A percentile compares a stretch with the other conserved stretches of the same genome.
These are phyloP conservation scores for Nidularia sp. DNA, from an alignment of 768 basidiomycete genomes.

Conservation along the genomic window DNA sequence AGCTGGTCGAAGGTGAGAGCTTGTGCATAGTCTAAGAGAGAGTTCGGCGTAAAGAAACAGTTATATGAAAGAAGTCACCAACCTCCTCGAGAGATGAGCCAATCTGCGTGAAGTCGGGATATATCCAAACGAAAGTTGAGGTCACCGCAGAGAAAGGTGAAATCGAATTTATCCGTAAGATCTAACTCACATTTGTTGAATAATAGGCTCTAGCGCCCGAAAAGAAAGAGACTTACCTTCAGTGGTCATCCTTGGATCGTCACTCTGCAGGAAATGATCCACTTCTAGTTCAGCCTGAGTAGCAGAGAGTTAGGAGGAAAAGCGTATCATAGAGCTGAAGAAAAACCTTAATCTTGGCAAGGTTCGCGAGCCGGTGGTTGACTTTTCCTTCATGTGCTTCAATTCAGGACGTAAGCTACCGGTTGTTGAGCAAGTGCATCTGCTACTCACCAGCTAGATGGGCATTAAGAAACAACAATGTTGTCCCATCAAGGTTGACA, in stretches of 20 bases:
- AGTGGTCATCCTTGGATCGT: constrained; percentile 62
- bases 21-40: constrained; percentile 64
- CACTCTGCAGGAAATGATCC: constrained; percentile 66
- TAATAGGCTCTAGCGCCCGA: no score
- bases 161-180: constrained; percentile 85
- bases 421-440: neutral
- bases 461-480: constrained; percentile 86
- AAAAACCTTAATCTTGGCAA: constrained; percentile 84
- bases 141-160: constrained; percentile 86
- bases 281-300: constrained; percentile 68
- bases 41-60: neutral
- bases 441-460: constrained; percentile 71
- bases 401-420: neutral
- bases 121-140: constrained; percentile 90
- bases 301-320: neutral
- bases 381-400: constrained; percentile 75
- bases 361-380: constrained; percentile 77
- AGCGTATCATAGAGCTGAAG: neutral
- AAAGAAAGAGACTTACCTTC: constrained; percentile 49
- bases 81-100: constrained; percentile 85
- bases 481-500: constrained; percentile 75
- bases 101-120: constrained; percentile 89
- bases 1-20: constrained; percentile 92
- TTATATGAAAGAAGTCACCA: neutral
- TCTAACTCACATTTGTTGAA: constrained; percentile 33